Evolutionary conservation across 345 rosid species (phyloP), one percentile per base, ranked within the genome.

Genomic region (Aethionema arabicum): DNA sequence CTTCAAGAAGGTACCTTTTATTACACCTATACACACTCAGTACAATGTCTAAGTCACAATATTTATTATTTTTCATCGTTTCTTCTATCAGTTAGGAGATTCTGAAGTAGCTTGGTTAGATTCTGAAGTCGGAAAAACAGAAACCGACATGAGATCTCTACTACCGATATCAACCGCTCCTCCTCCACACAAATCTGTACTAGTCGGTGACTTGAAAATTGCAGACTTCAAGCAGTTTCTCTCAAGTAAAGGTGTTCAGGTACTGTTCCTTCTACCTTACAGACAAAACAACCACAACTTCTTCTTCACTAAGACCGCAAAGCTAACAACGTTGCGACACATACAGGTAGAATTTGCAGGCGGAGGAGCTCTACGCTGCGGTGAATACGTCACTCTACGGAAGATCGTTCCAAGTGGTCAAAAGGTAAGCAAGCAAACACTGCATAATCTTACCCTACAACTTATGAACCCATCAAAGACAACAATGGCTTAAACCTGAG

Each of bases 191-290:
- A 84, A 90, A 61, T 77, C 99, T 2, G 95, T 93, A 53, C 81
- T 90, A 59, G 97, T 93, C 31, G 99, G 97, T 46, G 99, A 93
- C 66, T 57, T 93, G 36, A 90, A 85, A 79, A 76, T 93, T 75
- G 95, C 97, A 8, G 99, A 93, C 77, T 84, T 87, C 79, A 93
- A 87, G 73, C 96, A 83, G 59, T 93, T 85, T 68, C 85, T 93
- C n/a, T 74, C 91, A 51, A 83, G 90, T 79, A 87, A 83, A 60
- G 99, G 99, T 43, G 82, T 93, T 56, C 95, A 93, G 88, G 95
- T 47, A 47, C 63, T 50, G 31, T 14, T 37, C 39, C 13, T 40
- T 48, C 32, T 48, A n/a, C 5, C 32, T 3, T 21, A 30, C 27
- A 21, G 27, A 21, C 27, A 1, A 21, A 21, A 21, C 27, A 21